Evolutionary conservation across 257 asterid genomes (phyloP), one percentile per base, ranked within the genome.

Genomic region (Perilla frutescens): DNA sequence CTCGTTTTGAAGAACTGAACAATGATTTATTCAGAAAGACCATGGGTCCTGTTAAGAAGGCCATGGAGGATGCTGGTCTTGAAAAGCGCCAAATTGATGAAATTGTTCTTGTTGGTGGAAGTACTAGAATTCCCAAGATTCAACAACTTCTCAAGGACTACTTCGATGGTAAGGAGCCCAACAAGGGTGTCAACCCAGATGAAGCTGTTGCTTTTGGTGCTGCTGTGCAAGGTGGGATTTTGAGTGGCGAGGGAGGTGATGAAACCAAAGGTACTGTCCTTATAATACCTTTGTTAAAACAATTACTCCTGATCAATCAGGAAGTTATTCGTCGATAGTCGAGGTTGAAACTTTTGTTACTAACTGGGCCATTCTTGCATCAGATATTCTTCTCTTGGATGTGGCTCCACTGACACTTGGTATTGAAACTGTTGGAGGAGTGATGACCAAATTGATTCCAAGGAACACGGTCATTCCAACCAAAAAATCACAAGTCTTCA

Each of bases 131-230:
- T 75, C 97, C 97, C 10, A 94, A 91, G 85, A 89, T 94, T 37
- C 97, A 87, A 68, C 99, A 94, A 83, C 91, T 94, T 47, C 87
- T 94, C 15, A 91, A 77, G 85, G 97, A 94, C 55, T 94, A 83
- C 73, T 94, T 91, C 29, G 96, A 89, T 31, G 99, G 99, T 8
- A 94, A 91, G 85, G 97, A 94, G 67, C 96, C 99, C 48, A 94
- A 69, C 81, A 91, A 91, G 80, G 99, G 99, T 82, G 98, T 94
- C 59, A 94, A 91, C 85, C 97, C 99, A 0, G 99, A 94, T 45
- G 99, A 94, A 82, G 97, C 99, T 3, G 98, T 94, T 74, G 97
- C 99, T 73, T 90, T 57, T 83, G 99, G 99, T 71, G 99, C 99
- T 81, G 97, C 99, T 58, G 96, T 94, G 4, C 97, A 91, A 82